Conservation (phyloP, 352 stramenopile genomes). For the Globisporangium cylindrosporum region DNA sequence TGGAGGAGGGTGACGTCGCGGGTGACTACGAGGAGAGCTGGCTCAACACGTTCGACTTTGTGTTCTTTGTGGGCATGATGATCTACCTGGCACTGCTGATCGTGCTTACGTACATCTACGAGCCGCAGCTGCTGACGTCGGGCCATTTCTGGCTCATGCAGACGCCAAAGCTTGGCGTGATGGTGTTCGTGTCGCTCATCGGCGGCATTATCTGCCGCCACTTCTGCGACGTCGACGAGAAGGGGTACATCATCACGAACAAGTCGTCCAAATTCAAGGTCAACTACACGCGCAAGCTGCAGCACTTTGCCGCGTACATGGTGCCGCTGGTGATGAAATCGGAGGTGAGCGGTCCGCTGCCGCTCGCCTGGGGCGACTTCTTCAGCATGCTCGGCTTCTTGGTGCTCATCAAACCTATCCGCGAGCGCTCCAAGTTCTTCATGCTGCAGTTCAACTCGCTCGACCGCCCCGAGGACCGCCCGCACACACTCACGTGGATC, state of each 20-base stretch:
- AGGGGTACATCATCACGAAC: constrained; percentile 86
- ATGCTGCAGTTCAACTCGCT: constrained; percentile 90
- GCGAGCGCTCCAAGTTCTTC: constrained; percentile 78
- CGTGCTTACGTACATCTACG: constrained; percentile 59
- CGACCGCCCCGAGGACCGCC: constrained; percentile 77
- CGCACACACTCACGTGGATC: constrained; percentile 86
- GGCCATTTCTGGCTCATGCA: constrained; percentile 63
- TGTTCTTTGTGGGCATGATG: constrained; percentile 56
- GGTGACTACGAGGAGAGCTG: constrained; percentile 52
- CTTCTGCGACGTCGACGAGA: constrained; percentile 77
- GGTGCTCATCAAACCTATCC: constrained; percentile 81
- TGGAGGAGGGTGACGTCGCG: constrained; percentile 63
- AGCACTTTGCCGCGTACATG: constrained; percentile 83
- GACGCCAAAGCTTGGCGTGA: constrained; percentile 48
- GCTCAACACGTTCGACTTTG: constrained; percentile 56
- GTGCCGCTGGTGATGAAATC: constrained; percentile 76
- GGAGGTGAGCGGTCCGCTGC: constrained; percentile 46
- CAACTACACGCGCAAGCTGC: constrained; percentile 87
- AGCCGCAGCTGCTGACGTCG: constrained; percentile 48
- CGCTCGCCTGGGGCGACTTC: constrained; percentile 81
- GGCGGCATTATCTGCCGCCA: constrained; percentile 75
- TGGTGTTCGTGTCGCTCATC: constrained; percentile 56
- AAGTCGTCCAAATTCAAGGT: constrained; percentile 84
- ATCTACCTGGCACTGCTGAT: constrained; percentile 49
- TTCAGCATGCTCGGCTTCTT: constrained; percentile 80